phyloP scores from a whole-genome alignment of 2,329 filamentous ascomycete species.

The Parastagonospora nodorum region DNA sequence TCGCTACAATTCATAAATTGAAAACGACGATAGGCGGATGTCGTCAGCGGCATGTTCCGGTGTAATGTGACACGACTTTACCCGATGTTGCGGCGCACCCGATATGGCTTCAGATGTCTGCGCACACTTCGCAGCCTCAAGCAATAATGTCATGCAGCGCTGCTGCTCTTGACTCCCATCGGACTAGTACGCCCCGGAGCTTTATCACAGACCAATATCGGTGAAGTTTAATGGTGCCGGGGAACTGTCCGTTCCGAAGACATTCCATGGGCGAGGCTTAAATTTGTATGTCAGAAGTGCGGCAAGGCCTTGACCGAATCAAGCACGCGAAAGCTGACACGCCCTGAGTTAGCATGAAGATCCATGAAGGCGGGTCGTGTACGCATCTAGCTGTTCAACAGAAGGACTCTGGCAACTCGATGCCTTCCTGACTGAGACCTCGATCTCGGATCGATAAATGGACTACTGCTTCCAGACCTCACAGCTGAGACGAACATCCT shows the following conservation, averaged over 20 bases:
- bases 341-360: too few relatives aligned
- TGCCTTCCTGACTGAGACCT: too few relatives aligned
- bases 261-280: too few relatives aligned
- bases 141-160: slow-evolving; percentile 9
- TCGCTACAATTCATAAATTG: neutral
- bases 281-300: too few relatives aligned
- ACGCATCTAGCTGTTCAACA: too few relatives aligned
- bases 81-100: slow-evolving; percentile 17
- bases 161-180: neutral
- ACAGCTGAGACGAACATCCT: neutral
- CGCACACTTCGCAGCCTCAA: slow-evolving; percentile 9
- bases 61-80: slow-evolving; percentile 14
- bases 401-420: too few relatives aligned
- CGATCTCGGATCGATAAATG: neutral
- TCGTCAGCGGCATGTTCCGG: neutral
- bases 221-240: too few relatives aligned
- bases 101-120: slow-evolving; percentile 3
- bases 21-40: neutral
- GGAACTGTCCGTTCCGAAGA: too few relatives aligned
- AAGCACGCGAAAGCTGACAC: too few relatives aligned
- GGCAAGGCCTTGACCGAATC: too few relatives aligned
- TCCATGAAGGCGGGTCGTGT: too few relatives aligned
- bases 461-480: neutral
- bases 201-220: neutral
- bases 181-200: neutral